Base-by-base conservation (phyloP, 2,329 filamentous ascomycete genomes). In the Arthrobotrys conoides region DNA sequence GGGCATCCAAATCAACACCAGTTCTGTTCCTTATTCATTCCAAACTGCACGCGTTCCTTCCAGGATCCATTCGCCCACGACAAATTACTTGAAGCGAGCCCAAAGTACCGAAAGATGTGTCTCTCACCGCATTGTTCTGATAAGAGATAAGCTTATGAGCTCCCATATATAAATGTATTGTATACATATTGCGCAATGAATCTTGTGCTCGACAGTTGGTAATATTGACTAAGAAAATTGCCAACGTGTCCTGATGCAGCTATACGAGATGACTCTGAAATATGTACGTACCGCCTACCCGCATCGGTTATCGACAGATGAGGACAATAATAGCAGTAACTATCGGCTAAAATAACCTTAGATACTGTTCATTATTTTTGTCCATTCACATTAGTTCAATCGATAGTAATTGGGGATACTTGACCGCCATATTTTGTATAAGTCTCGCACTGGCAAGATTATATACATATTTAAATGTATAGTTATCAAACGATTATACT, bases 191-290 rank as follows among this genome's bases (percentile, higher is more conserved):
- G 22, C 48, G 22, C 48, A 14, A 51, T 51, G 1, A 14, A 27
- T 27, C 14, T 3, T 14, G 16, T 27, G 16, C 14, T 36, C 14
- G 33, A 18, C 10, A 18, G 14, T 16, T 55, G 27, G 18, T 33
- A 51, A 16, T 30, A 4, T 27, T 30, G 6, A 27, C 48, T 10
- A 27, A 3, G 27, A 18, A n/a, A 33, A 33, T 33, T 55, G 51
- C 16, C 30, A 36, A 10, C 53, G 30, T 59, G 53, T 38, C 53
- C 20, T 59, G 18, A 59, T 59, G 53, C 30, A 59, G 2, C 14
- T 36, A 59, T 55, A 55, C 51, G 51, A 55, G 51, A 24, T 30
- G 22, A 33, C 24, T 55, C 22, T 10, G 20, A 24, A 22, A 1
- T n/a, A 22, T 4, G 48, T n/a, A 24, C 3, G 27, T 30, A 30